Conservation (phyloP, 2,329 filamentous ascomycete species). For the Decorospora gaudefroyi region DNA sequence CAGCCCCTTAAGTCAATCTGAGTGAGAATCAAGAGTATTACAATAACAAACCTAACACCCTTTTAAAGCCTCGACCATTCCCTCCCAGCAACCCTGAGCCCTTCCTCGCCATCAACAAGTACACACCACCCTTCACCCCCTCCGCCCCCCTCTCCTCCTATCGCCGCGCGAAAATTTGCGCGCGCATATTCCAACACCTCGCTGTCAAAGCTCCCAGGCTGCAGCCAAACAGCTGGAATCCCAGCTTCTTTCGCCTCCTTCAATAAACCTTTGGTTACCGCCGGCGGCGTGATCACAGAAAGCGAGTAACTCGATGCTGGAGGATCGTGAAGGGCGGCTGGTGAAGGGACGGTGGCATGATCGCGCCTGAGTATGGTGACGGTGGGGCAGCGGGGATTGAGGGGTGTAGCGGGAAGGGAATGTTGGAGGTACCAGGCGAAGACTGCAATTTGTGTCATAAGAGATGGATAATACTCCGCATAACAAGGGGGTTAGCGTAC, state of each 20-base stretch:
- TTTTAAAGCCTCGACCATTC: constrained; percentile 41
- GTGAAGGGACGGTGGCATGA: constrained; percentile 67
- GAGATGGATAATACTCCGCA: neutral
- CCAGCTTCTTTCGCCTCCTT: constrained; percentile 74
- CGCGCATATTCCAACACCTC: constrained; percentile 72
- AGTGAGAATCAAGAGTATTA: neutral
- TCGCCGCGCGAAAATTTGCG: constrained; percentile 68
- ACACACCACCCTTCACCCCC: constrained; percentile 50
- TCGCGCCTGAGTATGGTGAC: constrained; percentile 66
- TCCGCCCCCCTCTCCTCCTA: constrained; percentile 56
- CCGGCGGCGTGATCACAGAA: constrained; percentile 85
- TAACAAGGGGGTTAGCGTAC: constrained; percentile 54
- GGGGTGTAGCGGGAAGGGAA: constrained; percentile 74
- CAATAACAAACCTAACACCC: neutral
- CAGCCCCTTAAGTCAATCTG: neutral
- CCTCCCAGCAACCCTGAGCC: constrained; percentile 41
- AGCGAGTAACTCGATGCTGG: constrained; percentile 66
- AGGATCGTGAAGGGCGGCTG: constrained; percentile 64
- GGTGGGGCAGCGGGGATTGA: constrained; percentile 73
- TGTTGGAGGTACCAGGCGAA: constrained; percentile 86
- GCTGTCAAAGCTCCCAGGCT: constrained; percentile 86
- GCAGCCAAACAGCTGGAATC: constrained; percentile 67
- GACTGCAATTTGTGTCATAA: constrained; percentile 58
- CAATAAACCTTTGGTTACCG: constrained; percentile 73
- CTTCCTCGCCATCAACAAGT: constrained; percentile 49